Conservation (phyloP, 2,329 filamentous ascomycete genomes). For the Acephala macrosclerotiorum region DNA sequence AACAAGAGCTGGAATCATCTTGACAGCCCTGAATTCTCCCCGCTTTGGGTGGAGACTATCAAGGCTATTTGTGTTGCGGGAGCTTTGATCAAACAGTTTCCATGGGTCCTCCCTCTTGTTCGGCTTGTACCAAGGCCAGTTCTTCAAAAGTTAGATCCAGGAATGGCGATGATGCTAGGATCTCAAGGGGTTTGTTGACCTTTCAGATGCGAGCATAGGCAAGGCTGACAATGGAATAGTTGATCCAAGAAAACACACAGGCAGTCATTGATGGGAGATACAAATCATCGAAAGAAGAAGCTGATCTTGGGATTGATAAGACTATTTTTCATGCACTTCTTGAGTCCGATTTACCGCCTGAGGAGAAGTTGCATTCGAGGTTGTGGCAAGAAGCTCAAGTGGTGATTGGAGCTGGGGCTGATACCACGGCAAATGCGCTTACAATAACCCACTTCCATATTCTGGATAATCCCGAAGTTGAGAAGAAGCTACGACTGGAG, state of each 20-base stretch:
- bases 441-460: constrained; percentile 29
- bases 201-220: no score
- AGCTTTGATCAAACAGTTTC: constrained; percentile 34
- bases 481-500: constrained; percentile 30
- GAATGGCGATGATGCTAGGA: constrained; percentile 27
- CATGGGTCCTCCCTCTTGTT: constrained; percentile 25
- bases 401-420: constrained; percentile 33
- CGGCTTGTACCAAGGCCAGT: background rate
- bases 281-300: constrained; percentile 15
- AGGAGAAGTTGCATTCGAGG: constrained; percentile 27
- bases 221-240: constrained; percentile 8
- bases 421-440: constrained; percentile 28
- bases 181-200: constrained; percentile 27
- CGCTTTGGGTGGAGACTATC: constrained; percentile 21
- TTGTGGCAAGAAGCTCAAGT: constrained; percentile 34
- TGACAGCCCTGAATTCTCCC: constrained; percentile 32
- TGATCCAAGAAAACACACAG: constrained; percentile 19
- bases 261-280: constrained; percentile 7
- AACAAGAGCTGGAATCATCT: constrained; percentile 36
- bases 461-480: constrained; percentile 28
- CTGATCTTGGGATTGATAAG: constrained; percentile 12
- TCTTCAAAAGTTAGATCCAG: constrained; percentile 9
- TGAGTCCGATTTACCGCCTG: constrained; percentile 26
- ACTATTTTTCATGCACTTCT: constrained; percentile 33
- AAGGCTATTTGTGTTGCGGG: constrained; percentile 24